Evolutionary conservation across 768 basidiomycete species (phyloP), one percentile per base, ranked within the genome.

Genomic region (Rhodocollybia butyracea): DNA sequence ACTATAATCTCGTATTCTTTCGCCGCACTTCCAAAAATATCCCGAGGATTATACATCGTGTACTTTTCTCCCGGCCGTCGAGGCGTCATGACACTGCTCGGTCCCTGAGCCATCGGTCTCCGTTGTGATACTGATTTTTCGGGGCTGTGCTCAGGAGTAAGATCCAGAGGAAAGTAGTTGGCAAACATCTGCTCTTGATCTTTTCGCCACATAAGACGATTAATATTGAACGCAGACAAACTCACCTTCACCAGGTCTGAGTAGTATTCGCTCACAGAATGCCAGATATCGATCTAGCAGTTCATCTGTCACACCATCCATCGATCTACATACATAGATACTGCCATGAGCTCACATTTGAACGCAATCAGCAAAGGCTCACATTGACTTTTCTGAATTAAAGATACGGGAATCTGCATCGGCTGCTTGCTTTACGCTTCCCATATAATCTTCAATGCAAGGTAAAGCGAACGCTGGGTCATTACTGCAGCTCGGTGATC

Each of bases 401-500:
- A 82, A 81, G 57, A 72, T 67, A 51, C 64, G 57, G 22, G 60
- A 56, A 57, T 74, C 68, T 34, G 64, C 61, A 42, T 72, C 65
- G 59, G 71, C 72, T 51, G 79, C 61, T 46, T 64, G 61, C 59
- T 68, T 67, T 47, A 88, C 60, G 34, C 64, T 59, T 12, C 62
- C 62, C 55, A 89, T 51, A 64, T 81, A 84, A 40, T 79, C 82
- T 27, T 73, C 64, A 3, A 74, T 62, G 29, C 68, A 66, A 27
- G 86, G 85, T 58, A 94, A 66, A 10, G 79, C 80, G 57, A 80
- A 79, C 17, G 80, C 83, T 45, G 83, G 81, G 64, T 93, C 90
- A 42, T 73, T 67, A 30, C 61, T 51, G 54, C 73, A 68, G 55
- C 61, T 66, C 57, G 82, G 82, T 30, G 68, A 63, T 66, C 81